Conservation (phyloP, 2,329 filamentous ascomycete species). For the Alternaria brassicicola region DNA sequence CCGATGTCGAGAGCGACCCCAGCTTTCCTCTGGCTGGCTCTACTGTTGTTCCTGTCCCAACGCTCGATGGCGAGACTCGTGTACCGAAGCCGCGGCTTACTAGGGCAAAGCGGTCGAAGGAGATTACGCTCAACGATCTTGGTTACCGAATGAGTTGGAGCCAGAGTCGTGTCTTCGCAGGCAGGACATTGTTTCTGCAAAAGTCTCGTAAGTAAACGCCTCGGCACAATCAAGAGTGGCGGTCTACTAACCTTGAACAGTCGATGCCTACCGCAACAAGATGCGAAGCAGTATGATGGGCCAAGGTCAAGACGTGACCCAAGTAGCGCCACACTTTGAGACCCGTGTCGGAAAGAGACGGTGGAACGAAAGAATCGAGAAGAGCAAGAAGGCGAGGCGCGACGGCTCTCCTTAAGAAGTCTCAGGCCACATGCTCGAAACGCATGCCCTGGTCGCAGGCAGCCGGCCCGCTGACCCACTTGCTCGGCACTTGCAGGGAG, state of each 20-base stretch:
- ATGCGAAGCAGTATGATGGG: conserved; percentile 82
- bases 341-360: conserved; percentile 81
- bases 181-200: conserved; percentile 84
- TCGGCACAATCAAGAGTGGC: background rate
- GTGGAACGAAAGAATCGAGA: conserved; percentile 57
- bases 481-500: conserved; percentile 43
- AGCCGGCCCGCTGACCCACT: conserved; percentile 38
- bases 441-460: conserved; percentile 35
- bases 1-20: conserved; percentile 54
- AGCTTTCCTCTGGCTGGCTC: conserved; percentile 51
- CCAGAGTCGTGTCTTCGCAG: conserved; percentile 89
- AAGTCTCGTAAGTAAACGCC: conserved; percentile 76
- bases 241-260: conserved; percentile 55
- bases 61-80: conserved; percentile 74
- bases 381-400: conserved; percentile 48
- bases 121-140: conserved; percentile 89
- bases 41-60: conserved; percentile 56
- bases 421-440: conserved; percentile 25
- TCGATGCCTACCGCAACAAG: conserved; percentile 94
- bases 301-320: conserved; percentile 74
- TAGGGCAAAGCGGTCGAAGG: conserved; percentile 72
- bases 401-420: conserved; percentile 48
- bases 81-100: conserved; percentile 77
- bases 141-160: conserved; percentile 97
- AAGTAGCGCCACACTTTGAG: conserved; percentile 84